A percentile compares a stretch with the other conserved stretches of the same genome.
Conservation (phyloP, 495 filamentous ascomycete genomes). For the Wilcoxina mikolae region DNA sequence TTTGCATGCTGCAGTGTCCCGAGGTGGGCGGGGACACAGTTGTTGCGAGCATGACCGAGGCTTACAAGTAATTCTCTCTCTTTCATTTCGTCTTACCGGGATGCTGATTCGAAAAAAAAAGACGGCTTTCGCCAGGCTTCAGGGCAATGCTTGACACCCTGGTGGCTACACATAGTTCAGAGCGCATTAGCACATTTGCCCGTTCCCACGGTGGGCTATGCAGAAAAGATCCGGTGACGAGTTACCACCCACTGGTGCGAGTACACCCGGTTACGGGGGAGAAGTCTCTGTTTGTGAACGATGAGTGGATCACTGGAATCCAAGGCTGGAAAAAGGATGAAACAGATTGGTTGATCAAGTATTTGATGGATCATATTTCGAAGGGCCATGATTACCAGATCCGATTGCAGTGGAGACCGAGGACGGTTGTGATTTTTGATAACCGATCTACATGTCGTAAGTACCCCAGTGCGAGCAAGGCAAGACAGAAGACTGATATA, state of each 20-base stretch:
- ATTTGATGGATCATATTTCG: constrained; percentile 75
- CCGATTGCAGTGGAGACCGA: constrained; percentile 67
- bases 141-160: constrained; percentile 59
- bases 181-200: constrained; percentile 52
- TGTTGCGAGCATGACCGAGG: constrained; percentile 57
- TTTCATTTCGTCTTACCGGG: background rate
- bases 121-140: constrained; percentile 48
- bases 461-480: constrained; percentile 19
- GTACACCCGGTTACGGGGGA: constrained; percentile 72
- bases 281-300: constrained; percentile 76
- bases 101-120: background rate
- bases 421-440: constrained; percentile 82
- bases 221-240: constrained; percentile 54
- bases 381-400: constrained; percentile 76
- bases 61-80: constrained; percentile 39
- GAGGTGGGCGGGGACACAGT: constrained; percentile 56
- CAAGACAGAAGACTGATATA: constrained; percentile 6
- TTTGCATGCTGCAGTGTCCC: constrained; percentile 67
- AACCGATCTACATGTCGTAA: constrained; percentile 59
- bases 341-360: constrained; percentile 64
- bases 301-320: constrained; percentile 64
- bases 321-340: constrained; percentile 51
- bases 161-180: constrained; percentile 58
- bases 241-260: constrained; percentile 60
- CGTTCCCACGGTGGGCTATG: constrained; percentile 44